Evolutionary conservation across 345 rosid species (phyloP), one percentile per base, ranked within the genome.

Genomic region (Stellera chamaejasme): DNA sequence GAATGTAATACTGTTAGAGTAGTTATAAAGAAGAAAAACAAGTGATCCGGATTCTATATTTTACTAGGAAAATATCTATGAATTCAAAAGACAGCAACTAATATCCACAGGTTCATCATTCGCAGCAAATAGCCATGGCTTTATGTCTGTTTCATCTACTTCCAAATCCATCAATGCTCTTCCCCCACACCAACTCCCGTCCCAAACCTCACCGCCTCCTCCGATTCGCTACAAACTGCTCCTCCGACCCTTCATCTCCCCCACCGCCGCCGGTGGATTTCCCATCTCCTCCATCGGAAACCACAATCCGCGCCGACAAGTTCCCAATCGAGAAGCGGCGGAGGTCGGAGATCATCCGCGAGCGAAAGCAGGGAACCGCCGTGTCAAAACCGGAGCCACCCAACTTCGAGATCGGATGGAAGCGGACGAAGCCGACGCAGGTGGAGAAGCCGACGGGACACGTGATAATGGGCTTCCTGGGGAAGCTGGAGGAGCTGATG

Each of bases 371-470:
- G 2, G 70, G 66, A 71, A 54, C 53, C 8, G 81, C 67, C 9
- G 55, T 82, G 27, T 68, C 56, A 19, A 79, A 75, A 46, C 60
- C 72, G 0, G 88, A 91, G 69, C 96, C 96, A 7, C 95, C 90
- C 0, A 91, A 85, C 60, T 72, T 80, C 28, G 87, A 91, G 69
- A 72, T 91, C 10, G 96, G 96, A 10, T 88, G 98, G 98, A 85
- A 61, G 58, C 75, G 98, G 67, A 91, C 82, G 4, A 83, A 83
- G 61, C 77, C 56, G 74, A 83, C 88, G 13, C 74, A 67, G 65
- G 51, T 77, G 45, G 90, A 85, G 87, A 80, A 79, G 65, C 93
- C 98, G 1, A 76, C 61, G 56, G 98, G 96, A 57, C 76, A 80
- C 60, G 88, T 75, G 58, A 82, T 88, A 58, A 85, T 83, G 83